Conservation (phyloP, 139 green algal species). For the Cymbomonas tetramitiformis region DNA sequence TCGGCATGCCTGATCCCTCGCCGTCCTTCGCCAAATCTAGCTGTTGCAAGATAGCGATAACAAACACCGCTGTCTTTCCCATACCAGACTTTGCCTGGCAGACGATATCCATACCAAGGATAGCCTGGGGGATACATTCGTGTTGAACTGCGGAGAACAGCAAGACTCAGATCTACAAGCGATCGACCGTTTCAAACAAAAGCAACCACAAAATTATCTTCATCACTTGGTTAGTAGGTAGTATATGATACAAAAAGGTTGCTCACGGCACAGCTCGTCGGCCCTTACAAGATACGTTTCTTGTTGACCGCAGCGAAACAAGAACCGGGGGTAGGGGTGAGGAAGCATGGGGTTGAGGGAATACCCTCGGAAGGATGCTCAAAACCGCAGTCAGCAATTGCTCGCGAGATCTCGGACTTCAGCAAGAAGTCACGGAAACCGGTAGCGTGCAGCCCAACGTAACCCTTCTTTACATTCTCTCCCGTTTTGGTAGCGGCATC, state of each 20-base stretch:
- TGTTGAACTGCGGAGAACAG: conserved; percentile 79
- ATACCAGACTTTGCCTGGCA: conserved; percentile 99
- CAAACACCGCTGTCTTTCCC: conserved; percentile 98
- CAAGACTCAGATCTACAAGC: background rate
- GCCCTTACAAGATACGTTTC: too few relatives aligned
- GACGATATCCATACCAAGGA: conserved; percentile 91
- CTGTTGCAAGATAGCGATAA: conserved; percentile 94
- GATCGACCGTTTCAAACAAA: too few relatives aligned
- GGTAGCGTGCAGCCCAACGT: conserved; percentile 87
- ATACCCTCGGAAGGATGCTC: conserved; percentile 98
- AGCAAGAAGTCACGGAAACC: conserved; percentile 97
- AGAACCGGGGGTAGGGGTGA: too few relatives aligned
- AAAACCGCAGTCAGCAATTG: conserved; percentile 93
- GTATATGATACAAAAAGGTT: too few relatives aligned
- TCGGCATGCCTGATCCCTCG: too few relatives aligned
- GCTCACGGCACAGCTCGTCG: too few relatives aligned
- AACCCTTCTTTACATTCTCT: conserved; percentile 67
- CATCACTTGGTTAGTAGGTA: too few relatives aligned
- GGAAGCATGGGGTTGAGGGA: too few relatives aligned
- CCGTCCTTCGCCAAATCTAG: conserved; percentile 55
- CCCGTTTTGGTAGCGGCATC: conserved; percentile 33
- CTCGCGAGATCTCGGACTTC: conserved; percentile 80
- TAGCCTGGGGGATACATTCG: conserved; percentile 94
- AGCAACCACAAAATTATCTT: too few relatives aligned
- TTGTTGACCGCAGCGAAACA: too few relatives aligned